These are phyloP conservation scores for Diplotaxis tenuifolia DNA, from an alignment of 345 rosid species.

Conservation along the genomic window DNA sequence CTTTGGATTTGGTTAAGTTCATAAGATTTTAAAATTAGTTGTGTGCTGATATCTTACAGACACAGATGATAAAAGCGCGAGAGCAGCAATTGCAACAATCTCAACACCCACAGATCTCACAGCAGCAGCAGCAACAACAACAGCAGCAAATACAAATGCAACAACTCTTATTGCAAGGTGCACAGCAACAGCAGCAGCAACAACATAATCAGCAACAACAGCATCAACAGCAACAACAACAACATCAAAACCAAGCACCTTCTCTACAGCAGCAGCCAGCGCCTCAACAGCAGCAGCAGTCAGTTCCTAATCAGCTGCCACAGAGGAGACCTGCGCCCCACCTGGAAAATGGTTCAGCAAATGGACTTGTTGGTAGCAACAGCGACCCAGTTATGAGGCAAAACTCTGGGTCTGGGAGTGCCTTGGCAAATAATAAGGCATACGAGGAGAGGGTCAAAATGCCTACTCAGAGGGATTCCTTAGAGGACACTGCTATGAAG, in stretches of 20 bases:
- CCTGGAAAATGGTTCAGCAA: conserved; percentile 69
- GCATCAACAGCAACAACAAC: conserved; percentile 42
- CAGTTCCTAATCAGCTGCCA: conserved; percentile 52
- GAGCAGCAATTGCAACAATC: conserved; percentile 58
- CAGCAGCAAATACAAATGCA: conserved; percentile 46
- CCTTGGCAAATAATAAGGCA: conserved; percentile 78
- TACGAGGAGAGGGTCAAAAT: conserved; percentile 81
- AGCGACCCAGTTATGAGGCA: conserved; percentile 75
- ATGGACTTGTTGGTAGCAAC: conserved; percentile 74
- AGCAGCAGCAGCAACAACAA: conserved; percentile 61
- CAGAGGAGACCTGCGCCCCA: conserved; percentile 84
- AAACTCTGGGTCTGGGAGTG: conserved; percentile 74
- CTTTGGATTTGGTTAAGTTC: too few species aligned
- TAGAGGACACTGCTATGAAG: conserved; percentile 84
- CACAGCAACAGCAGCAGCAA: conserved; percentile 39
- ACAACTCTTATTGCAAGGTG: conserved; percentile 43
- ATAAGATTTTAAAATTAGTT: too few species aligned
- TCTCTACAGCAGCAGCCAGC: conserved; percentile 50
- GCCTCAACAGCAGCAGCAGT: conserved; percentile 59
- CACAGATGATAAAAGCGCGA: conserved; percentile 70
- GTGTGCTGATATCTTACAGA: conserved; percentile 33
- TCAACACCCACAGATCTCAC: conserved; percentile 55
- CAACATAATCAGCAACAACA: conserved; percentile 42
- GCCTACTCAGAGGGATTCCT: conserved; percentile 80
- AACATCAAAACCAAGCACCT: conserved; percentile 48